Evolutionary conservation across 192 early-diverging fungal genomes (phyloP).

Genomic region (Coemansia sp.): DNA sequence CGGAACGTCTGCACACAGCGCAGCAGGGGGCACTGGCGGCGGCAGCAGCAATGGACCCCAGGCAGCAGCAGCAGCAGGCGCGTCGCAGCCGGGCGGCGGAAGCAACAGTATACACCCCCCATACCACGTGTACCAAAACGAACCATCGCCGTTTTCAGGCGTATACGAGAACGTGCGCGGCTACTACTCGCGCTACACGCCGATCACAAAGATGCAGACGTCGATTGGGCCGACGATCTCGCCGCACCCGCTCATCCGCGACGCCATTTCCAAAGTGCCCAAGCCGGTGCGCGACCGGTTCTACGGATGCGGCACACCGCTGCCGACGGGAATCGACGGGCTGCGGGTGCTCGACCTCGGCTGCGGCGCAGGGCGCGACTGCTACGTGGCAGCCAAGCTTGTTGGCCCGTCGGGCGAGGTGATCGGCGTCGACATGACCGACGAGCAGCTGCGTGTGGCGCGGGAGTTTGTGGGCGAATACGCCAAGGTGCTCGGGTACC

Average conservation of each 20-base stretch:
- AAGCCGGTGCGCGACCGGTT: slow-evolving; percentile 45
- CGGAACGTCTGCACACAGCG: not conserved
- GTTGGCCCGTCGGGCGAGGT: slow-evolving; percentile 54
- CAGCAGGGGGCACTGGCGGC: not conserved
- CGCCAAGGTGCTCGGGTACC: slow-evolving; percentile 41
- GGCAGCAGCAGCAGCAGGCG: not conserved
- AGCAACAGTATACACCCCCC: not conserved
- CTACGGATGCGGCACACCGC: slow-evolving; percentile 52
- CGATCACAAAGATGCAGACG: slow-evolving; percentile 44
- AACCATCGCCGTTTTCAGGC: slow-evolving; percentile 30
- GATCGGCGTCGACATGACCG: slow-evolving; percentile 57
- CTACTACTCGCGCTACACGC: slow-evolving; percentile 53
- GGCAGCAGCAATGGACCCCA: not conserved
- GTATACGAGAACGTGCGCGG: slow-evolving; percentile 56
- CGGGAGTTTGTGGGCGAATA: slow-evolving; percentile 35
- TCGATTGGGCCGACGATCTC: slow-evolving; percentile 44
- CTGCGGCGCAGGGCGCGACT: slow-evolving; percentile 55
- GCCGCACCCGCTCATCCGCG: slow-evolving; percentile 39
- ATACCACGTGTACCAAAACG: not conserved
- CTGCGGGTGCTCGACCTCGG: slow-evolving; percentile 53
- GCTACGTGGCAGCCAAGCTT: slow-evolving; percentile 52
- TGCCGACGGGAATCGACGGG: slow-evolving; percentile 53
- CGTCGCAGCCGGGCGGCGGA: not conserved
- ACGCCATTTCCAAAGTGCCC: slow-evolving; percentile 40
- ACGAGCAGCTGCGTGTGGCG: slow-evolving; percentile 54